Evolutionary conservation across 2,329 filamentous ascomycete genomes (phyloP).

Genomic region (Myriosclerotinia scirpicola): DNA sequence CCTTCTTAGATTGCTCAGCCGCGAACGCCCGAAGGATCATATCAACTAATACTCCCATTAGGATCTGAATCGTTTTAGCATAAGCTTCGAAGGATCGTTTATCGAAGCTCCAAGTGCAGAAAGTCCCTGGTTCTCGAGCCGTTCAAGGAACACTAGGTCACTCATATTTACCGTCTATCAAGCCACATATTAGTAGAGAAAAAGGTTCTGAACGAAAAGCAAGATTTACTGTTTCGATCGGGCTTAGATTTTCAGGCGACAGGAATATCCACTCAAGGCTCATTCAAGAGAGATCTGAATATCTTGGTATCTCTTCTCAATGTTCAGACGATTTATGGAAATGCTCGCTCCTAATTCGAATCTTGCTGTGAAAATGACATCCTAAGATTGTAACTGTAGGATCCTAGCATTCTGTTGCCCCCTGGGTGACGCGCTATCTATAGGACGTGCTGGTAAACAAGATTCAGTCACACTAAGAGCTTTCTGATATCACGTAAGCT

Average conservation of each 20-base stretch:
- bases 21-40: background rate
- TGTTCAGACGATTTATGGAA: too few relatives aligned
- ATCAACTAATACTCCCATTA: too few relatives aligned
- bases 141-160: too few relatives aligned
- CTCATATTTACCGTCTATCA: too few relatives aligned
- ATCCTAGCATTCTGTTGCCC: background rate
- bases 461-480: background rate
- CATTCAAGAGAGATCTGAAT: background rate
- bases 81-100: background rate
- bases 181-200: too few relatives aligned
- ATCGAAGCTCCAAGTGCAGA: too few relatives aligned
- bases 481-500: too few relatives aligned
- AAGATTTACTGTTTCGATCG: background rate
- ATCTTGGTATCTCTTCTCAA: background rate
- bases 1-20: background rate
- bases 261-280: background rate
- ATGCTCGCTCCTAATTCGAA: too few relatives aligned
- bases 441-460: background rate
- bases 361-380: background rate
- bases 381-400: background rate
- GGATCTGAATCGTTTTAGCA: background rate
- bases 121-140: too few relatives aligned
- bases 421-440: background rate
- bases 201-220: too few relatives aligned
- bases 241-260: background rate